Evolutionary conservation across 495 filamentous ascomycete genomes (phyloP).

Genomic region (Astrothelium subdiscretum): DNA sequence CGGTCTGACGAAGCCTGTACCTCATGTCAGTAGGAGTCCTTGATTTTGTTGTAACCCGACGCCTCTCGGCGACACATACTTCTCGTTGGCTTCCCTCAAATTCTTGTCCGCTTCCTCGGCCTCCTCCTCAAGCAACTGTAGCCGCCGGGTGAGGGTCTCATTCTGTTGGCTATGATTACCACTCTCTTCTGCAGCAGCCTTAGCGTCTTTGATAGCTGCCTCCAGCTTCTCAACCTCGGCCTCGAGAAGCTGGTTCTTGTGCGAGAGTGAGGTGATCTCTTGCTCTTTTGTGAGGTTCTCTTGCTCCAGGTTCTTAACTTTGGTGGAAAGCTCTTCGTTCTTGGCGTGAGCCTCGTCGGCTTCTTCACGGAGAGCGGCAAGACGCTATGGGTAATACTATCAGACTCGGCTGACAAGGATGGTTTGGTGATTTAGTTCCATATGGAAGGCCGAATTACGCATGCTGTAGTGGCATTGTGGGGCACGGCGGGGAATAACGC

Average conservation of each 20-base stretch:
- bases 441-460: neutral
- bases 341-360: conserved; percentile 67
- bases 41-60: neutral
- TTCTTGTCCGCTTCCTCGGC: conserved; percentile 90
- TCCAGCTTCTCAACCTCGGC: conserved; percentile 84
- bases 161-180: conserved; percentile 68
- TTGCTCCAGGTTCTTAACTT: conserved; percentile 83
- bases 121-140: conserved; percentile 95
- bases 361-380: conserved; percentile 85
- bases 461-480: conserved; percentile 7
- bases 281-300: conserved; percentile 95
- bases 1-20: conserved; percentile 85
- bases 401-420: neutral
- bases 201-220: conserved; percentile 58
- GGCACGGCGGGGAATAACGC: conserved; percentile 25
- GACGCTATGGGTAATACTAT: conserved; percentile 49
- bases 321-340: conserved; percentile 74
- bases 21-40: neutral
- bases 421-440: neutral
- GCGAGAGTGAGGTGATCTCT: conserved; percentile 86
- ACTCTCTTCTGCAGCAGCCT: conserved; percentile 63
- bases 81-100: conserved; percentile 92
- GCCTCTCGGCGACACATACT: conserved; percentile 48
- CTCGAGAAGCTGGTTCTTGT: conserved; percentile 86
- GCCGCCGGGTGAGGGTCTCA: conserved; percentile 76